Percentiles rank a stretch among this genome's conserved stretches.
phyloP scores from a whole-genome alignment of 352 stramenopile genomes.

The Globisporangium barbulae region DNA sequence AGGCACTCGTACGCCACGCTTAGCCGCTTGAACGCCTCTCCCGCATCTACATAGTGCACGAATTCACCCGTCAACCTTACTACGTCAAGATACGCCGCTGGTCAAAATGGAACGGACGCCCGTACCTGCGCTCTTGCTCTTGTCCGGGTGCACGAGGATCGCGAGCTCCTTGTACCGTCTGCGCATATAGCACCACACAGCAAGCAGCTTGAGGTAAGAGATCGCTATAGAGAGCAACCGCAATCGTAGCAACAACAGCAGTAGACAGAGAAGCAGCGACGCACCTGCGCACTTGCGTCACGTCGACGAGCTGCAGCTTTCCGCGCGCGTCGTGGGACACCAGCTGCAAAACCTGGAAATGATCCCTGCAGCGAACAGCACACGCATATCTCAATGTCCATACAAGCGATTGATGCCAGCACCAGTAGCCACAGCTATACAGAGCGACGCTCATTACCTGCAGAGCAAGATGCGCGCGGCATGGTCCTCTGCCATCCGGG shows the following conservation, averaged over 20 bases:
- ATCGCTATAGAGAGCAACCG: neutral
- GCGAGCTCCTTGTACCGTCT: conserved; percentile 52
- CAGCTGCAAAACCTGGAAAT: conserved; percentile 46
- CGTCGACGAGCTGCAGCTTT: conserved; percentile 18
- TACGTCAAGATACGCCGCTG: neutral
- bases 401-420: neutral
- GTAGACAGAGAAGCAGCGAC: neutral
- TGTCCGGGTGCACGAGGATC: conserved; percentile 58
- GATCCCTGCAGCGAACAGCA: conserved; percentile 16
- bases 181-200: neutral
- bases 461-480: conserved; percentile 15
- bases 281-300: conserved; percentile 30
- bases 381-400: neutral
- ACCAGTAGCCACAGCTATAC: neutral
- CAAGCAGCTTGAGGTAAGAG: neutral
- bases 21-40: conserved; percentile 75
- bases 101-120: neutral
- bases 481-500: neutral
- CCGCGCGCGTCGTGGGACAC: neutral
- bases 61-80: neutral
- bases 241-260: neutral
- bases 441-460: conserved; percentile 3
- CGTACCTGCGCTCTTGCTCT: conserved; percentile 40
- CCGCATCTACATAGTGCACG: conserved; percentile 39
- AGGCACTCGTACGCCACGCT: conserved; percentile 79